Base-by-base conservation (phyloP, 2,329 filamentous ascomycete species). In the Alternaria postmessia region DNA sequence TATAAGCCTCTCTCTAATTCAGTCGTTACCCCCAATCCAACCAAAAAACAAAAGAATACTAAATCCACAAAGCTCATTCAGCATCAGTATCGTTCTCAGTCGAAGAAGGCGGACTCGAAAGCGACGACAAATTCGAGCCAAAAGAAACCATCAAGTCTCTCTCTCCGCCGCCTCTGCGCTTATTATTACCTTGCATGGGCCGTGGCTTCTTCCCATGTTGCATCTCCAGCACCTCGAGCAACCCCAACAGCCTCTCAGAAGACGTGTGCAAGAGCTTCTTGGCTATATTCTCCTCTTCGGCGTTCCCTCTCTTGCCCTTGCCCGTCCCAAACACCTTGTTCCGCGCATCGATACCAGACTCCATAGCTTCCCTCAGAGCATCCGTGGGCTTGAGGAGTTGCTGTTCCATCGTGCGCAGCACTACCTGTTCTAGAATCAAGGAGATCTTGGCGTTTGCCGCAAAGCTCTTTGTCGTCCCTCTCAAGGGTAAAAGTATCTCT, bases 291-390 rank as follows among this genome's bases (percentile, higher is more conserved):
- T 81, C 79, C 41, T 77, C 75, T 5, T 66, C 59, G 11, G 64
- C 64, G 43, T 74, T 76, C 0, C 72, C 78, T 61, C 77, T 81
- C 66, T 79, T 84, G 51, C 79, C 83, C 62, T 79, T 81, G 42
- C 75, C 81, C 24, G 81, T 81, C 3, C 73, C 79, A 52, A 76
- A 80, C 0, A 81, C 80, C 0, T 77, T 75, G 7, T 79, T 75
- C n/a, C 88, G 80, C 2, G 79, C 82, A 32, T 76, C 49, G 43
- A 89, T 86, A 0, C 88, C 89, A 18, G 69, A 61, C 60, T 85
- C 78, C n/a, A 86, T 79, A 0, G 85, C 83, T 0, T 73, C 56
- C 38, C 78, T 77, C 16, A 89, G 51, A 3, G 47, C 42, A 2
- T 63, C 54, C 0, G 72, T 75, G 1, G 68, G 54, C 14, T 62